phyloP scores from a whole-genome alignment of 345 rosid species.

The Salix udensis region DNA sequence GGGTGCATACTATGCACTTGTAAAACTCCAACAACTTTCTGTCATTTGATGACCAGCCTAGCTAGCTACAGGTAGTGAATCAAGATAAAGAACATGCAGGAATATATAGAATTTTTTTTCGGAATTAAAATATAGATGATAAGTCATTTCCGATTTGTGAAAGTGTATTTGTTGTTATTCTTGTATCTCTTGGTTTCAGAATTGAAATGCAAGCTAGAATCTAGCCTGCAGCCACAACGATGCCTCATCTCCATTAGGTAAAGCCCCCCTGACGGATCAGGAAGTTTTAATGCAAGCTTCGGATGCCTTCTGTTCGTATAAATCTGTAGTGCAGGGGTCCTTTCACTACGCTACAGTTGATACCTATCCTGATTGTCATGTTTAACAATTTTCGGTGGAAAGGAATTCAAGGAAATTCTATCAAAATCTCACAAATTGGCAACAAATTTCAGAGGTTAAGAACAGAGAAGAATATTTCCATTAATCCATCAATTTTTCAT shows the following conservation, averaged over 20 bases:
- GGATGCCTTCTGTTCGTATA: background rate
- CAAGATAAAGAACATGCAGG: background rate
- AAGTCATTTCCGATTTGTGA: too few species aligned
- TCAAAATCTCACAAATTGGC: background rate
- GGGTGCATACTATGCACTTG: background rate
- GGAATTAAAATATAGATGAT: background rate
- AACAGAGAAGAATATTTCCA: too few species aligned
- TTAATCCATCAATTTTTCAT: too few species aligned
- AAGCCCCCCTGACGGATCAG: too few species aligned
- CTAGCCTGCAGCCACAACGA: background rate
- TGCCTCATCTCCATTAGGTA: background rate
- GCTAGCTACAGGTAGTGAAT: constrained; percentile 11
- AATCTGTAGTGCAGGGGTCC: background rate
- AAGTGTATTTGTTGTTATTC: background rate
- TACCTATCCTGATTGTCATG: background rate
- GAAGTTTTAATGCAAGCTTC: background rate
- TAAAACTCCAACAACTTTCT: background rate
- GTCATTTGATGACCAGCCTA: background rate
- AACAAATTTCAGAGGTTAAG: background rate
- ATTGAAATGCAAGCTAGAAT: background rate
- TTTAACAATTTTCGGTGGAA: background rate
- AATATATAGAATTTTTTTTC: too few species aligned
- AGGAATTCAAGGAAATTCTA: background rate
- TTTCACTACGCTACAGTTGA: background rate
- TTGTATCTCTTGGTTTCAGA: background rate